phyloP scores from a whole-genome alignment of 2,329 filamentous ascomycete genomes.

The Xylaria sp. region DNA sequence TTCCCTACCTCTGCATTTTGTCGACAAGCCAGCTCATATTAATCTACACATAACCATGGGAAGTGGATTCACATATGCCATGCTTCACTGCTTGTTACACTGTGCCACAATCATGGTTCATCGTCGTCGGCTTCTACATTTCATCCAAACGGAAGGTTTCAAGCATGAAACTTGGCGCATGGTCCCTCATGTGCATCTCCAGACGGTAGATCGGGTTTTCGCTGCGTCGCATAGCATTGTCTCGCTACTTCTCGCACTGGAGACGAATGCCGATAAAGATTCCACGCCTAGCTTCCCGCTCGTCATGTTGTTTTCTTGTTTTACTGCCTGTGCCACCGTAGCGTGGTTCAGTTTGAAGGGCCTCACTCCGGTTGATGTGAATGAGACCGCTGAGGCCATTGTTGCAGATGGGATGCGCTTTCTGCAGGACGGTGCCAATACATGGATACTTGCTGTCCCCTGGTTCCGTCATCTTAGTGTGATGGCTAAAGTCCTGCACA shows the following conservation, averaged over 20 bases:
- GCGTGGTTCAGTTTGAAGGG: slow-evolving; percentile 72
- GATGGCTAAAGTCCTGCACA: slow-evolving; percentile 70
- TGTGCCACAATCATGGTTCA: slow-evolving; percentile 71
- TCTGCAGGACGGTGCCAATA: slow-evolving; percentile 68
- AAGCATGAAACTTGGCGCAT: slow-evolving; percentile 65
- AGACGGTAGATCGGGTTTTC: slow-evolving; percentile 67
- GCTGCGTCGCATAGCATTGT: slow-evolving; percentile 69
- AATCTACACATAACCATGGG: slow-evolving; percentile 73
- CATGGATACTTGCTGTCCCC: slow-evolving; percentile 68
- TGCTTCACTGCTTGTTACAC: slow-evolving; percentile 71
- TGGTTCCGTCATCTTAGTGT: slow-evolving; percentile 70
- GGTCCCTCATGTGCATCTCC: slow-evolving; percentile 60
- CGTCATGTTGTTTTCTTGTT: slow-evolving; percentile 72
- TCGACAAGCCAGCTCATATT: slow-evolving; percentile 71
- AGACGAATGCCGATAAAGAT: slow-evolving; percentile 68
- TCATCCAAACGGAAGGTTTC: slow-evolving; percentile 65
- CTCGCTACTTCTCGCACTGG: slow-evolving; percentile 65
- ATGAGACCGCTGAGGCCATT: slow-evolving; percentile 67
- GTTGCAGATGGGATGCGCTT: slow-evolving; percentile 69
- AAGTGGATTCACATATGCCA: slow-evolving; percentile 70
- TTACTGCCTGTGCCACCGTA: slow-evolving; percentile 69
- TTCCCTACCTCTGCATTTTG: slow-evolving; percentile 67
- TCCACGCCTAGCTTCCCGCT: slow-evolving; percentile 70
- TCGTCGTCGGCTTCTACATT: slow-evolving; percentile 68
- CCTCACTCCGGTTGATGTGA: slow-evolving; percentile 65